Evolutionary conservation across 148 eudicot genomes (phyloP).

Genomic region (Amaranthus palmeri): DNA sequence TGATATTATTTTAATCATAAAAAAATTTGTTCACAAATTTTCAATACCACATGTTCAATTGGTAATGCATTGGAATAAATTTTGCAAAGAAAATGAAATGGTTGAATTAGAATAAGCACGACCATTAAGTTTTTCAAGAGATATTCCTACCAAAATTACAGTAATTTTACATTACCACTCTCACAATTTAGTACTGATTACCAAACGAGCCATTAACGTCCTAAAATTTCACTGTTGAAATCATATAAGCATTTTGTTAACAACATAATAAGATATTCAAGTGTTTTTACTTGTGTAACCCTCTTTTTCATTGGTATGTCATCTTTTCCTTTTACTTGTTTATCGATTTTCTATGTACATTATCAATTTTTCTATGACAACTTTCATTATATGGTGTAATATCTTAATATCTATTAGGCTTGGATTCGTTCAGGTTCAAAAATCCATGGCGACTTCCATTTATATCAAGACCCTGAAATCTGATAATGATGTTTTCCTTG

Average conservation of each 20-base stretch:
- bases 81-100: too few species aligned
- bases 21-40: too few species aligned
- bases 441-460: constrained; percentile 27
- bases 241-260: not conserved
- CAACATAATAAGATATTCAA: not conserved
- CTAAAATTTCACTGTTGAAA: not conserved
- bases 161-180: too few species aligned
- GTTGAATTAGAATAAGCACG: too few species aligned
- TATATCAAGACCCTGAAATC: constrained; percentile 27
- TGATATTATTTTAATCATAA: too few species aligned
- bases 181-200: too few species aligned
- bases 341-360: too few species aligned
- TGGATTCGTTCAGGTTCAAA: constrained; percentile 56
- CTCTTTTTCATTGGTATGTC: constrained; percentile 1
- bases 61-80: too few species aligned
- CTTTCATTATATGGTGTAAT: constrained; percentile 19
- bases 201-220: not conserved
- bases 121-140: too few species aligned
- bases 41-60: too few species aligned
- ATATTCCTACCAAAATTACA: too few species aligned
- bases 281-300: not conserved
- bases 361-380: not conserved
- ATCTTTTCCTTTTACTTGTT: not conserved
- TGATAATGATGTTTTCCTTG: constrained; percentile 27
- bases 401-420: constrained; percentile 49